Evolutionary conservation across 495 filamentous ascomycete genomes (phyloP).

Genomic region (Coniosporium apollinis): DNA sequence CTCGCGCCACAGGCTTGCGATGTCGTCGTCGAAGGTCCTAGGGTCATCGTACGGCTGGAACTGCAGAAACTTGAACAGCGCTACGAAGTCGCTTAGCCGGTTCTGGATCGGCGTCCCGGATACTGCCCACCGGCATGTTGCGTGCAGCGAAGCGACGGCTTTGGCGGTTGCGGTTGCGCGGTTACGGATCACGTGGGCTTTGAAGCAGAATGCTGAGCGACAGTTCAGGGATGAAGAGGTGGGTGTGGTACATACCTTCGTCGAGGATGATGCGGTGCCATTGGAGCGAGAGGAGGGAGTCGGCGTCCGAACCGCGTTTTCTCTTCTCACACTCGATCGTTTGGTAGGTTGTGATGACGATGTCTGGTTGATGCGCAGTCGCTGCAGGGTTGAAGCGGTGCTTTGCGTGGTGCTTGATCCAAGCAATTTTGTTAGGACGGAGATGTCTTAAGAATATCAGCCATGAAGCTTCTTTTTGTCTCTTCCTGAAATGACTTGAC

Average conservation of each 20-base stretch:
- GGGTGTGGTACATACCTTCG: slow-evolving; percentile 26
- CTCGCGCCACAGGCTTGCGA: slow-evolving; percentile 20
- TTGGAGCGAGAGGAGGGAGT: slow-evolving; percentile 15
- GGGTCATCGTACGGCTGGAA: slow-evolving; percentile 22
- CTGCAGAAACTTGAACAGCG: slow-evolving; percentile 24
- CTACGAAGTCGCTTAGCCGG: slow-evolving; percentile 21
- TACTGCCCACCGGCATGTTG: slow-evolving; percentile 26
- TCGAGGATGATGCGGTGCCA: slow-evolving; percentile 31
- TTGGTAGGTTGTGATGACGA: slow-evolving; percentile 28
- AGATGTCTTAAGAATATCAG: slow-evolving; percentile 11
- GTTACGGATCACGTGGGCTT: slow-evolving; percentile 30
- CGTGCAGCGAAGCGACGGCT: slow-evolving; percentile 21
- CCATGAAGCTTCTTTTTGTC: background rate
- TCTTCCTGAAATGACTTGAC: background rate
- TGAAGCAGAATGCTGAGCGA: too few species aligned
- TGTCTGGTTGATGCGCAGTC: slow-evolving; percentile 5
- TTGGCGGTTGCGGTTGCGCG: slow-evolving; percentile 18
- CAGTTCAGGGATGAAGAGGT: too few species aligned
- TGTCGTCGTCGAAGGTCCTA: slow-evolving; percentile 19
- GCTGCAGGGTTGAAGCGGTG: slow-evolving; percentile 7
- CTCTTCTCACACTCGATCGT: slow-evolving; percentile 23
- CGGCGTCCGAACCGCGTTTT: slow-evolving; percentile 1
- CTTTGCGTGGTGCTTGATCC: slow-evolving; percentile 20
- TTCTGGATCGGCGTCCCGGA: slow-evolving; percentile 32
- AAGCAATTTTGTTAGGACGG: slow-evolving; percentile 10